Evolutionary conservation across 495 filamentous ascomycete species (phyloP), one percentile per base, ranked within the genome.

Genomic region (Xylaria palmicola): DNA sequence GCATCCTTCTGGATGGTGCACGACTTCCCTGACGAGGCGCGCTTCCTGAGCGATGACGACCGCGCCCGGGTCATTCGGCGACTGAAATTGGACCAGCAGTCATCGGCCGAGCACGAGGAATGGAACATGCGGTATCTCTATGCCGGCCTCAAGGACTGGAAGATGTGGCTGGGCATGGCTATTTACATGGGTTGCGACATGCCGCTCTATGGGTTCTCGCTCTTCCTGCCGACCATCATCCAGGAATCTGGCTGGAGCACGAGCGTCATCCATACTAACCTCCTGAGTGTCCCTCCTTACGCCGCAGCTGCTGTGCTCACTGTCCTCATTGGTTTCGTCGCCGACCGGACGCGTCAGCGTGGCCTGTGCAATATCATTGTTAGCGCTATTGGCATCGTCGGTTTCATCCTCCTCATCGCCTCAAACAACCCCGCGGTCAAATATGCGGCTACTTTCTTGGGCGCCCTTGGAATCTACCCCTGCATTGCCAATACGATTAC

Each of bases 181-280:
- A 89, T 93, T 43, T 94, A 92, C 65, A 92, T 92, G 89, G 90
- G 90, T 7, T 79, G 75, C 62, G 76, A 81, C 65, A 85, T 85
- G 83, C 80, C 90, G 13, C 83, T 98, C 4, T 98, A 97, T 71
- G 91, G 89, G 19, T 97, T 97, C 72, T 90, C 88, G 6, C 83
- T 98, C 4, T 97, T 98, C 73, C 81, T 96, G 0, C 93, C 93
- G 1, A 88, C 86, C 30, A 97, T 97, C 69, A 89, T 98, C 67
- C 74, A 70, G 29, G 81, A 88, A 63, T 77, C 90, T 17, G 93
- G 93, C 30, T 96, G 89, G 71, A 57, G 63, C 52, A 68, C 62
- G 59, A 72, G 65, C 62, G 67, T 64, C 1, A 89, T 90, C 5
- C 82, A 75, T 1, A 85, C 91, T 0, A 92, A 98, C 67, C 83